Conservation (phyloP, 352 stramenopile species). For the Globisporangium nunn region DNA sequence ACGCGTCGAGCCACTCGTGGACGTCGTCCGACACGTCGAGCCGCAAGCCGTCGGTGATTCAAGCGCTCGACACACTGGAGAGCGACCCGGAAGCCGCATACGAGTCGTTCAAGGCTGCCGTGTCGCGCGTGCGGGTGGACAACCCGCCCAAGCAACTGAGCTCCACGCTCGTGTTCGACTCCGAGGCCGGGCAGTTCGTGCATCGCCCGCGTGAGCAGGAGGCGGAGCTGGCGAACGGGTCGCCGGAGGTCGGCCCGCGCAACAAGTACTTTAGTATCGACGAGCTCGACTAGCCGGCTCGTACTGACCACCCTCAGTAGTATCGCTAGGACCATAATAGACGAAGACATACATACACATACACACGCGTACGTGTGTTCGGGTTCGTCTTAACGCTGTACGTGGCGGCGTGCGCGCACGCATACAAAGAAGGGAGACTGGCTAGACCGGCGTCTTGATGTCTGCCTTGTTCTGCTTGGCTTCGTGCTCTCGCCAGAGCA, state of each 20-base stretch:
- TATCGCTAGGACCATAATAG: neutral
- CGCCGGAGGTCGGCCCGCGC: conserved; percentile 3
- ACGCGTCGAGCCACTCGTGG: conserved; percentile 1
- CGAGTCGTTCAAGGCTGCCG: conserved; percentile 12
- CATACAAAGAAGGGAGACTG: neutral
- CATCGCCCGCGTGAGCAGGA: conserved; percentile 14
- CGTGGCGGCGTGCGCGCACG: neutral
- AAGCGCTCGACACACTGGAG: conserved; percentile 4
- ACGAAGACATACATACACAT: neutral
- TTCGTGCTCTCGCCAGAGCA: conserved; percentile 15
- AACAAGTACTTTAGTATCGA: conserved; percentile 48
- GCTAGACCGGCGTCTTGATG: neutral
- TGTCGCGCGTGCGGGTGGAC: conserved; percentile 11
- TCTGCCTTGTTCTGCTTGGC: conserved; percentile 1
- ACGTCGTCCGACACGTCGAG: neutral
- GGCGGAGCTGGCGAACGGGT: conserved; percentile 2
- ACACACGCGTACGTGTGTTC: neutral
- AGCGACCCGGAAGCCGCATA: conserved; percentile 10
- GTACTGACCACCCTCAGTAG: neutral
- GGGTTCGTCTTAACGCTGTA: neutral
- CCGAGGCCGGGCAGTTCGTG: conserved; percentile 20
- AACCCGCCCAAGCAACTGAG: conserved; percentile 18
- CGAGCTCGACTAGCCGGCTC: conserved; percentile 33
- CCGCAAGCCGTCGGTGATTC: neutral
- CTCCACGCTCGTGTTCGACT: conserved; percentile 22